phyloP scores from a whole-genome alignment of 179 eudicot genomes.

The Gypsophila paniculata region DNA sequence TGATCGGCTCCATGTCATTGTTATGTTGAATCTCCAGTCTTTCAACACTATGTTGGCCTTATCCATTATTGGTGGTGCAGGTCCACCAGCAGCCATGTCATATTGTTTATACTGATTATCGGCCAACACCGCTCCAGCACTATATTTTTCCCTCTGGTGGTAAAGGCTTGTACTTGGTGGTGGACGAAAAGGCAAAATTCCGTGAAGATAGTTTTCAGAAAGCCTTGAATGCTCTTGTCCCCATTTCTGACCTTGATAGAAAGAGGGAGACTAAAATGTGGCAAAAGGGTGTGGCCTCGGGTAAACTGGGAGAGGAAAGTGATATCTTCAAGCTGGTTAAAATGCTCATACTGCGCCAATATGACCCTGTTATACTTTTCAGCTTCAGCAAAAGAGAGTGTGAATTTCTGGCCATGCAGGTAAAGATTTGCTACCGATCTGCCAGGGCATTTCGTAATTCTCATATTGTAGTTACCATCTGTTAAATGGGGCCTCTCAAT shows the following conservation, averaged over 20 bases:
- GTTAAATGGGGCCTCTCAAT: neutral
- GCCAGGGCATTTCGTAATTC: too few relatives aligned
- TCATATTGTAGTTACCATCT: neutral
- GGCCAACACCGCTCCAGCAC: constrained; percentile 98
- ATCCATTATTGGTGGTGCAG: constrained; percentile 44
- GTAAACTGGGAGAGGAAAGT: constrained; percentile 84
- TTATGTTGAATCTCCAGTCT: neutral
- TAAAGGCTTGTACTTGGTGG: constrained; percentile 87
- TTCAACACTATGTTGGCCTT: constrained; percentile 13
- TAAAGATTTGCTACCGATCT: constrained; percentile 29
- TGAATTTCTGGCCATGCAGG: constrained; percentile 99
- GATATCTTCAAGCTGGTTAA: constrained; percentile 97
- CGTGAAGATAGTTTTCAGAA: constrained; percentile 98
- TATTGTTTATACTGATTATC: constrained; percentile 92
- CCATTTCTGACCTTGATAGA: constrained; percentile 56
- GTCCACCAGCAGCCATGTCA: constrained; percentile 99
- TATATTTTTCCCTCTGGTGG: constrained; percentile 93
- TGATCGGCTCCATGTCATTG: too few relatives aligned
- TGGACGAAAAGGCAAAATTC: constrained; percentile 90
- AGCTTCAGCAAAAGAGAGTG: constrained; percentile 99
- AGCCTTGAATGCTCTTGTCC: constrained; percentile 86
- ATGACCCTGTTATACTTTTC: constrained; percentile 91
- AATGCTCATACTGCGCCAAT: constrained; percentile 91
- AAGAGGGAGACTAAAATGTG: constrained; percentile 70
- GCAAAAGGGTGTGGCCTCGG: constrained; percentile 71